Evolutionary conservation across 1,284 basidiomycete species (phyloP), one percentile per base, ranked within the genome.

Genomic region (Blastosporella zonata): DNA sequence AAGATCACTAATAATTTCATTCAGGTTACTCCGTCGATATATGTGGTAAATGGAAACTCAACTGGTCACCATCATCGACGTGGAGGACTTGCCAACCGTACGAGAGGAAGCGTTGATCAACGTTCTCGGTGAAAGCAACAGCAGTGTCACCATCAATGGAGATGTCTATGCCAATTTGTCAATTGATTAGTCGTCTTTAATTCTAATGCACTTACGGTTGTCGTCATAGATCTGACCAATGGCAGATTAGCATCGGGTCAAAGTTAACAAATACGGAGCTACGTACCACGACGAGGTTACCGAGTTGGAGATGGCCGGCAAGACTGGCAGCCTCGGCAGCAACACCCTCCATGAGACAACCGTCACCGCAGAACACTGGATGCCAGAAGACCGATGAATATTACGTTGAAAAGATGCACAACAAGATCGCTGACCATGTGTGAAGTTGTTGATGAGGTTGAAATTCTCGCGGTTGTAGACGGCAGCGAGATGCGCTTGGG

Each of bases 261-360:
- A 34, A 47, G 38, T 40, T 53, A 38, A 37, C 49, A 25, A 45
- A 45, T 10, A 52, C 17, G 6, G 33, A 49, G 36, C n/a, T 35
- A 77, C 84, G 62, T 66, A 88, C 87, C 55, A 87, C 90, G 64
- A 97, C 88, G 59, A 97, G 77, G 74, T 96, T 97, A 54, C 90
- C 91, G 48, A 97, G 81, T 69, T 93, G 85, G 60, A 97, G 78
- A 72, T 97, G 94, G 59, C 90, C 94, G 53, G 93, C 94, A 56
- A 97, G 79, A 64, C 90, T 93, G 56, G 87, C 88, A 22, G 94
- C 92, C 70, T 97, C 94, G 58, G 81, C 81, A 18, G 93, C 80
- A 60, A 97, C 86, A 79, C 94, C 94, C 72, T 97, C 94, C 87
- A 94, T 93, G 57, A 97, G 78, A 73, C 94, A 97, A 50, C 94